phyloP scores from a whole-genome alignment of 2,329 filamentous ascomycete genomes.

The Stromatinia cepivora region DNA sequence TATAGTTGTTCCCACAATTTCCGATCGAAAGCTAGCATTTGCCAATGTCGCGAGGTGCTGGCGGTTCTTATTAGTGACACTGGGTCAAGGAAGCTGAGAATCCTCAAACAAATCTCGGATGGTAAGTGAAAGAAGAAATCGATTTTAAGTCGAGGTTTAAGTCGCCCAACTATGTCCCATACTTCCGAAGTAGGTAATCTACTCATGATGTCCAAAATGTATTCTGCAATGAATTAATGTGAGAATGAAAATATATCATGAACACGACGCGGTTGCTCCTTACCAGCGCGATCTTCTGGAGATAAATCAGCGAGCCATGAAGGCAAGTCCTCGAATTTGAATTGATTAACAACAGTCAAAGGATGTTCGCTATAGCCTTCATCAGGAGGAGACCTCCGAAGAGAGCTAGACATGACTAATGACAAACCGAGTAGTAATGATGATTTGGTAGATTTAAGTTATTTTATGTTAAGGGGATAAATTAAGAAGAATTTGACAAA shows the following conservation, averaged over 20 bases:
- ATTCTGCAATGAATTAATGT: slow-evolving; percentile 54
- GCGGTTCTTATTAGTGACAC: slow-evolving; percentile 77
- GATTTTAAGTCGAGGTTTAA: slow-evolving; percentile 85
- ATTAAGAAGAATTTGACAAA: background rate
- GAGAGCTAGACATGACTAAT: slow-evolving; percentile 12
- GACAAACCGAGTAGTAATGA: slow-evolving; percentile 30
- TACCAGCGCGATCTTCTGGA: slow-evolving; percentile 37
- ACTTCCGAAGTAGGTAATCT: slow-evolving; percentile 79
- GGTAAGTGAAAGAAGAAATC: slow-evolving; percentile 86
- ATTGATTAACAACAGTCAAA: slow-evolving; percentile 31
- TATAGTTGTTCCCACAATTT: slow-evolving; percentile 86
- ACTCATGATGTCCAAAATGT: slow-evolving; percentile 75
- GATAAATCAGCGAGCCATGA: slow-evolving; percentile 35
- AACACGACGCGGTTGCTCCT: background rate
- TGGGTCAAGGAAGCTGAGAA: slow-evolving; percentile 83
- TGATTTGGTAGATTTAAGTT: background rate
- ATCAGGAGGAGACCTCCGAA: slow-evolving; percentile 36
- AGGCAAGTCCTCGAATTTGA: slow-evolving; percentile 28
- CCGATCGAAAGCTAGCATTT: slow-evolving; percentile 75
- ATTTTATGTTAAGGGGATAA: background rate
- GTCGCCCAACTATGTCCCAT: slow-evolving; percentile 73
- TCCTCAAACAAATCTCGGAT: slow-evolving; percentile 84
- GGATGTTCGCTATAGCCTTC: slow-evolving; percentile 43
- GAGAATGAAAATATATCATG: background rate
- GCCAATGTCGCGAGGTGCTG: slow-evolving; percentile 78